Base-by-base conservation (phyloP, 257 asterid genomes). In the Lithospermum erythrorhizon region DNA sequence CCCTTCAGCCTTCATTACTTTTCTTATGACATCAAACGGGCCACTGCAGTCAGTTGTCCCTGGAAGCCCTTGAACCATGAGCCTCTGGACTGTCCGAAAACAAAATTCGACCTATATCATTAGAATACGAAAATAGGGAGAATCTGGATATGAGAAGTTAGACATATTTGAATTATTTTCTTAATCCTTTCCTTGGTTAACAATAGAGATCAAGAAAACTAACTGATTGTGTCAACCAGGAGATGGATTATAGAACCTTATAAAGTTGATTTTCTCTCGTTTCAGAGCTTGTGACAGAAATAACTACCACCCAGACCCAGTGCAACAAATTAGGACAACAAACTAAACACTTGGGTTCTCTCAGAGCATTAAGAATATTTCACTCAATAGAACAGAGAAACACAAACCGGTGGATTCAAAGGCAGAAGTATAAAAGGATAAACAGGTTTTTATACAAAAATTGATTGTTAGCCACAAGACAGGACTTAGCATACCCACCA, bases 1-100 rank as follows among this genome's bases (percentile, higher is more conserved):
- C 21, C 98, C 98, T 75, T 91, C 95, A n/a, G 76, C 77, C 58
- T 72, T 76, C 17, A 61, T 21, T 72, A 91, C 94, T 78, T 79
- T 87, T 18, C 75, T 75, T 20, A 61, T 69, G 68, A 73, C 90
- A 75, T 91, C 95, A 61, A 78, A 64, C 55, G 98, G 91, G 51
- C 96, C 96, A 37, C 61, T 75, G 80, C 94, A 87, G 65, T 68
- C 27, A 54, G 69, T 81, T 19, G 82, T 87, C 69, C 98, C 94
- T 6, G 88, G 94, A 61, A 87, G 78, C 59, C 98, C 98, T 78
- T 91, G 98, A 76, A 85, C 96, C 98, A 87, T 91, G 55, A 87
- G 72, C 69, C 96, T 81, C 80, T 90, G 98, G 83, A 91, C 81
- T 19, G 79, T 72, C 95, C 84, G 78, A 23, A 63, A 37, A 4